Base-by-base conservation (phyloP, 139 green algal genomes). In the Pleodorina starrii region DNA sequence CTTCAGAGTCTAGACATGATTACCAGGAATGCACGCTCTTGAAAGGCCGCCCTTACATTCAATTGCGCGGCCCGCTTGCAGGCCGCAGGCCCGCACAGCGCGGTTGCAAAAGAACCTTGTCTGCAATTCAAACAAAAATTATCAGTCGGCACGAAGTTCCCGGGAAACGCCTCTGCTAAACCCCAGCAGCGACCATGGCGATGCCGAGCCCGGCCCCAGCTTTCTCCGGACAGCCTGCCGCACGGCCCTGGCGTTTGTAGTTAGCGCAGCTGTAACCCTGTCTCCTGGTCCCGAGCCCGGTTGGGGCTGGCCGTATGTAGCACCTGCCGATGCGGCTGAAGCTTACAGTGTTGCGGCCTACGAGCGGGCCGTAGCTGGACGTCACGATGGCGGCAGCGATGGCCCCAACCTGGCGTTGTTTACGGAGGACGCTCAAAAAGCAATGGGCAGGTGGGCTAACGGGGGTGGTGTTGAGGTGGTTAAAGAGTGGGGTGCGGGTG, bases 401-500 rank as follows among this genome's bases (percentile, higher is more conserved):
- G 51, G 51, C 25, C 21, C 10, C 35, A 85, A 85, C 51, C 10
- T 85, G 38, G 36, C 79, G 27, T 48, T 93, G 4, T 93, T 92
- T 77, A 93, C 90, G 7, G 60, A 86, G 35, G 90, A 93, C 46
- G 90, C 90, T 14, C 77, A 79, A 51, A 63, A 71, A 25, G 90
- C 63, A 21, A 90, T 92, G 89, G 38, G 69, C 27, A 86, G 42
- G 89, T 92, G 60, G 36, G 89, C n/a, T n/a, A n/a, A n/a, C n/a
- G n/a, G n/a, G n/a, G n/a, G n/a, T n/a, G 6, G 54, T 9, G 54
- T 25, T 25, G 54, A 25, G 54, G 54, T 66, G 9, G 21, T 21
- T 21, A 9, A 66, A 66, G 29, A 32, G 54, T 12, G 54, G 9
- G 7, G 29, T 27, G 17, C 40, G 35, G 11, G 68, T 50, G 35